Conservation (phyloP, 2,329 filamentous ascomycete genomes). For the Chrysoporthe austroafricana region DNA sequence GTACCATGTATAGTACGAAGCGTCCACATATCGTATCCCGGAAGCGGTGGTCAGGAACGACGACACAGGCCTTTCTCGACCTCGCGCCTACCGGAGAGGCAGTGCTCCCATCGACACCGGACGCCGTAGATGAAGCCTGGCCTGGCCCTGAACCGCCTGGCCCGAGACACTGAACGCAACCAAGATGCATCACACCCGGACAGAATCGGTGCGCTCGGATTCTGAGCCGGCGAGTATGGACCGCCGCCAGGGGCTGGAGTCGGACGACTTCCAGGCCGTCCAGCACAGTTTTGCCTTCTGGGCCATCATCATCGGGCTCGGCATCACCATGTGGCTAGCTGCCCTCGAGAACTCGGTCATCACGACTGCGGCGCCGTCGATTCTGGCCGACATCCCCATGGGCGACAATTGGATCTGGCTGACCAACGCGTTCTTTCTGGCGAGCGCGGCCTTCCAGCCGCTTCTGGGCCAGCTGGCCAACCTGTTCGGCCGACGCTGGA, state of each 20-base stretch:
- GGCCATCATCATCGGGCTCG: constrained; percentile 18
- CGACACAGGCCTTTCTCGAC: no score
- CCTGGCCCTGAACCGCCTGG: no score
- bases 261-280: background rate
- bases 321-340: constrained; percentile 30
- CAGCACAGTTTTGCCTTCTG: background rate
- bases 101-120: no score
- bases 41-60: no score
- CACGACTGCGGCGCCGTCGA: constrained; percentile 34
- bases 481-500: constrained; percentile 53
- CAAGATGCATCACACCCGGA: no score
- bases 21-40: no score
- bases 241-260: background rate
- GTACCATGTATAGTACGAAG: no score
- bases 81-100: no score
- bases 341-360: constrained; percentile 37
- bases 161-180: no score
- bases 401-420: constrained; percentile 36
- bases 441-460: constrained; percentile 46
- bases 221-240: no score
- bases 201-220: no score
- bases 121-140: no score
- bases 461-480: constrained; percentile 54
- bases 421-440: constrained; percentile 33
- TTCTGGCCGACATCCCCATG: constrained; percentile 33